These are phyloP conservation scores for Pseudonectria foliicola DNA, from an alignment of 2,329 filamentous ascomycete species.

Conservation along the genomic window DNA sequence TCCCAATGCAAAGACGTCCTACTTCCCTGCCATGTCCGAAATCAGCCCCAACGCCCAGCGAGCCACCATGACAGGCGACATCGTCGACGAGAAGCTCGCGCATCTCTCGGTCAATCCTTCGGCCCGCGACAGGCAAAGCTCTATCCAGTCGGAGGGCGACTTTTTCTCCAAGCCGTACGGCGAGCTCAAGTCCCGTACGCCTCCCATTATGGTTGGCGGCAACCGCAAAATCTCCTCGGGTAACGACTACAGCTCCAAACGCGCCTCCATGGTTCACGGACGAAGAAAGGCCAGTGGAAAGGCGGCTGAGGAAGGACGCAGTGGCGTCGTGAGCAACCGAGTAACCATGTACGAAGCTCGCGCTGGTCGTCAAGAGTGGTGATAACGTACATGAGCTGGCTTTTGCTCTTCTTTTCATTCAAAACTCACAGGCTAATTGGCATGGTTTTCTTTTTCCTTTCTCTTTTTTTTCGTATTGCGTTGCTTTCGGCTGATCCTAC, in stretches of 20 bases:
- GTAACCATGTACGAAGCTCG: conserved; percentile 10
- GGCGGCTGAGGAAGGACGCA: conserved; percentile 62
- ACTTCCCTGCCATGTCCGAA: conserved; percentile 34
- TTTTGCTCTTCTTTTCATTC: conserved; percentile 6
- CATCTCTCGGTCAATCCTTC: conserved; percentile 7
- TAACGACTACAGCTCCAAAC: conserved; percentile 42
- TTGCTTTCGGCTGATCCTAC: too few species aligned
- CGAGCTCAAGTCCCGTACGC: conserved; percentile 45
- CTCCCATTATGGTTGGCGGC: conserved; percentile 45
- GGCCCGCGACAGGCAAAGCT: conserved; percentile 29
- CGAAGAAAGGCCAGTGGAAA: conserved; percentile 65
- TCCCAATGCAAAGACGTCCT: conserved; percentile 14
- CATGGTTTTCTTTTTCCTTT: conserved; percentile 26
- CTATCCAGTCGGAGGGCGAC: conserved; percentile 40
- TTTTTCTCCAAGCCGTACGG: conserved; percentile 55
- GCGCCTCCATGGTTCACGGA: conserved; percentile 26
- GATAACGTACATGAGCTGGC: neutral
- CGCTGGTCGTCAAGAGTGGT: conserved; percentile 2
- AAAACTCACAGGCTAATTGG: conserved; percentile 11
- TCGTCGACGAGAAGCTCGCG: conserved; percentile 32
- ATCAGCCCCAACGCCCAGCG: conserved; percentile 38
- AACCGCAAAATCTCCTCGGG: conserved; percentile 52
- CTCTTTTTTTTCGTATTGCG: too few species aligned
- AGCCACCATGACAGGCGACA: conserved; percentile 38
- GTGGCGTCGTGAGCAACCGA: conserved; percentile 22